Evolutionary conservation across 305 asterid genomes (phyloP).

Genomic region (Fraxinus floribunda): DNA sequence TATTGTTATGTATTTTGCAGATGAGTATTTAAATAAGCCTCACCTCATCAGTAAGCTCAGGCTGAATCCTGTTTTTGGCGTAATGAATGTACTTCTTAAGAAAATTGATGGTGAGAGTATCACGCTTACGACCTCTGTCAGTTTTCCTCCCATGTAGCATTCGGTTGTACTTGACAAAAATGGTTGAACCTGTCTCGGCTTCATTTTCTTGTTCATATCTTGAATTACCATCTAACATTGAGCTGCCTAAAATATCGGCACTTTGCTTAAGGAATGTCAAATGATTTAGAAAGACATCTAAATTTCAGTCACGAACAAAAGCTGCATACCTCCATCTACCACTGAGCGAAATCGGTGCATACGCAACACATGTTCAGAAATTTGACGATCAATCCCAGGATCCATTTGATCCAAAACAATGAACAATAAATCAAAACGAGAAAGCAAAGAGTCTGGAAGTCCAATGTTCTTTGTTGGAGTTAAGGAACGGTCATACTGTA

Average conservation of each 20-base stretch:
- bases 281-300: background rate
- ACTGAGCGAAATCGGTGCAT: constrained; percentile 86
- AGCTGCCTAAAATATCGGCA: constrained; percentile 42
- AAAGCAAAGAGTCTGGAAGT: constrained; percentile 97
- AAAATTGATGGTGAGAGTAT: constrained; percentile 79
- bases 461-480: constrained; percentile 98
- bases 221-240: constrained; percentile 47
- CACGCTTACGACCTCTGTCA: constrained; percentile 56
- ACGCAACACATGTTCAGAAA: constrained; percentile 88
- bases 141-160: constrained; percentile 77
- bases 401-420: constrained; percentile 99
- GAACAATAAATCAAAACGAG: constrained; percentile 94
- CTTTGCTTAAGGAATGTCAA: constrained; percentile 2
- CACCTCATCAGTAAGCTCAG: constrained; percentile 98
- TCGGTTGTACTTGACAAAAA: constrained; percentile 78
- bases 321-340: constrained; percentile 64
- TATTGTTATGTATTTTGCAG: background rate
- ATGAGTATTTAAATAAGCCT: constrained; percentile 5
- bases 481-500: constrained; percentile 92
- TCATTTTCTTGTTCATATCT: constrained; percentile 62
- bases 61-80: constrained; percentile 84
- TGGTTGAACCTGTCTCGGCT: constrained; percentile 66
- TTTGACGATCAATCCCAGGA: constrained; percentile 83
- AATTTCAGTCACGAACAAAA: constrained; percentile 11
- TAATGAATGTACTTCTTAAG: constrained; percentile 90